These are phyloP conservation scores for Vitis vinifera DNA, from an alignment of 164 flowering plant genomes.

Conservation along the genomic window ASM3070453v1 NC_081818.1:1880001-1880500, in stretches of 20 bases:
- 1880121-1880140: slow-evolving; percentile 71
- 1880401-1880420: background rate
- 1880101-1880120: slow-evolving; percentile 74
- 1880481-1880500: background rate
- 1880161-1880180: slow-evolving; percentile 86
- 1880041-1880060: background rate
- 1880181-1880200: slow-evolving; percentile 92
- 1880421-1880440: background rate
- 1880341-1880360: background rate
- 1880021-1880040: background rate
- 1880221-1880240: background rate
- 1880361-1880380: background rate
- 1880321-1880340: background rate
- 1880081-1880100: slow-evolving; percentile 10
- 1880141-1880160: slow-evolving; percentile 71
- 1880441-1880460: no score
- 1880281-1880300: no score
- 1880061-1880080: slow-evolving; percentile 2
- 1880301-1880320: no score
- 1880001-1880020: slow-evolving; percentile 38
- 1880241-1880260: no score
- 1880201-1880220: slow-evolving; percentile 40
- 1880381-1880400: background rate
- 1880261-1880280: no score
- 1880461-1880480: background rate